Base-by-base conservation (phyloP, 2,329 filamentous ascomycete species). In the Xylariaceae sp. region DNA sequence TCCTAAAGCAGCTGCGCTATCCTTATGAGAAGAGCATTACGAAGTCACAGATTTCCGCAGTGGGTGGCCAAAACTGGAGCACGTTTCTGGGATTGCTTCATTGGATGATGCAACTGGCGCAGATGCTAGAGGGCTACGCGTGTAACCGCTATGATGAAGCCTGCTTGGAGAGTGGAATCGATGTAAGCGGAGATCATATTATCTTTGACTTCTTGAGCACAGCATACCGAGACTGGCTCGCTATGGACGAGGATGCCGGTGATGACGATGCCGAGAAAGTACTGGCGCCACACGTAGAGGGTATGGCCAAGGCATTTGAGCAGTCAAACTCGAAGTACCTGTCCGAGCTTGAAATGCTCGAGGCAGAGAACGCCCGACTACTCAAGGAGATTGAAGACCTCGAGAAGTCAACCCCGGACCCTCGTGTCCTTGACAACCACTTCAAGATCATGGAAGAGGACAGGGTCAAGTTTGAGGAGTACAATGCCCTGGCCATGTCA, bases 61-160 rank as follows among this genome's bases (percentile, higher is more conserved):
- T 98, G 0, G 95, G 95, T 63, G 93, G 93, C 2, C 92, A 96
- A 74, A 98, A 98, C 71, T 99, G 95, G 95, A 89, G 89, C 60
- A 95, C 91, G 0, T 98, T 99, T 68, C 79, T 99, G 12, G 95
- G 93, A 0, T 79, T 99, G 71, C 80, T 99, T 48, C 93, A 99
- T 76, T 99, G 95, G 95, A 93, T 99, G 87, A 96, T 99, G 93
- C 93, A 98, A 74, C 79, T 99, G 49, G 91, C 91, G 3, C 88
- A 93, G 65, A 96, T 98, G 88, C 85, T 98, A 69, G 93, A 98
- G 60, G 84, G 89, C 20, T 98, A 93, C 70, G 79, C 85, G 1
- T 74, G 79, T 52, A 89, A 92, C 56, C 86, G 86, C 45, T 99
- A 96, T 72, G 92, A 97, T 64, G 89, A 96, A 50, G 93, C 92